phyloP scores from a whole-genome alignment of 139 green algal genomes.

The Penium margaritaceum region DNA sequence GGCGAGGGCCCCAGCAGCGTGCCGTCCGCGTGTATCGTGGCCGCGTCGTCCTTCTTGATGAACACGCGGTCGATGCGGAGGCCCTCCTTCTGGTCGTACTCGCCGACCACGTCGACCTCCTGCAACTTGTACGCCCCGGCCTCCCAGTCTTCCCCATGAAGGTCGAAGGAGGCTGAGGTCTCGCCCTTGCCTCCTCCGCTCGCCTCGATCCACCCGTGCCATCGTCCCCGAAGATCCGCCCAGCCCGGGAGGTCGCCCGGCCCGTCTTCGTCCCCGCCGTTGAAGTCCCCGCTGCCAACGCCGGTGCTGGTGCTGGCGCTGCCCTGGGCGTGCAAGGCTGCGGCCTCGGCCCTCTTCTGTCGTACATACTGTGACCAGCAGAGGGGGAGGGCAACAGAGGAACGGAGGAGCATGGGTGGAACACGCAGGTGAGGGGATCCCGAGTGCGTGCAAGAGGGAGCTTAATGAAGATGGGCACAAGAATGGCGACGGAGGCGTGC shows the following conservation, averaged over 20 bases:
- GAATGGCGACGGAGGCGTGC: too few species aligned
- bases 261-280: neutral
- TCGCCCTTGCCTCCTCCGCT: slow-evolving; percentile 40
- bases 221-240: slow-evolving; percentile 37
- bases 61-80: slow-evolving; percentile 39
- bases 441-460: too few species aligned
- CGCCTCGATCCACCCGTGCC: slow-evolving; percentile 42
- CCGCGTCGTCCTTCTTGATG: slow-evolving; percentile 33
- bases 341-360: slow-evolving; percentile 13
- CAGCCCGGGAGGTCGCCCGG: slow-evolving; percentile 27
- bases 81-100: slow-evolving; percentile 38
- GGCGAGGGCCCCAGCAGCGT: slow-evolving; percentile 45
- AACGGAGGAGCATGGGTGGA: neutral
- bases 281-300: too few species aligned
- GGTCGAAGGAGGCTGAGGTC: slow-evolving; percentile 36
- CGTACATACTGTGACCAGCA: slow-evolving; percentile 11
- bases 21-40: slow-evolving; percentile 43
- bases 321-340: too few species aligned
- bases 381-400: neutral
- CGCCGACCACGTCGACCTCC: slow-evolving; percentile 28
- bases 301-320: neutral
- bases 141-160: slow-evolving; percentile 46
- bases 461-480: too few species aligned
- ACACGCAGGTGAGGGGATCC: too few species aligned
- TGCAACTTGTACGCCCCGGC: slow-evolving; percentile 49